Conservation (phyloP, 2,329 filamentous ascomycete genomes). For the Coleophoma cylindrospora region DNA sequence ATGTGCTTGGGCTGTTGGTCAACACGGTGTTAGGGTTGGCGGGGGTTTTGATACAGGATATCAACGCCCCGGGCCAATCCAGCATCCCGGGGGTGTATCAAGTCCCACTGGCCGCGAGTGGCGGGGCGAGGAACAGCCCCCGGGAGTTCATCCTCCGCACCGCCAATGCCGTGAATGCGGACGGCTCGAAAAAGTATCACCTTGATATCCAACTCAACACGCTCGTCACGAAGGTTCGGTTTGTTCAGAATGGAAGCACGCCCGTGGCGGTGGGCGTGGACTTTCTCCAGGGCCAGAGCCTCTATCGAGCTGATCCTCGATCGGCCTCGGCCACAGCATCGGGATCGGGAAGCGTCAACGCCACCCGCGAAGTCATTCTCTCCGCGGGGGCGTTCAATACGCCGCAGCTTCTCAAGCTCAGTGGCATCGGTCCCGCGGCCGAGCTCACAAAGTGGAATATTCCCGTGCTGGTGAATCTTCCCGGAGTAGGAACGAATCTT, state of each 20-base stretch:
- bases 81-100: not conserved
- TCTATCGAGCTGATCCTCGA: slow-evolving; percentile 38
- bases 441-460: slow-evolving; percentile 40
- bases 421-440: slow-evolving; percentile 35
- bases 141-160: not conserved
- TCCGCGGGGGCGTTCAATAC: slow-evolving; percentile 42
- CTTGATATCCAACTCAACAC: slow-evolving; percentile 5
- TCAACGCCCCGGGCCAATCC: not conserved
- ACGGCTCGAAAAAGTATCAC: not conserved
- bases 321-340: slow-evolving; percentile 20
- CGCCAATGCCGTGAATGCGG: not conserved
- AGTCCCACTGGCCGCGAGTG: not conserved
- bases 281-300: slow-evolving; percentile 32
- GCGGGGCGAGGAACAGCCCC: not conserved
- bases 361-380: slow-evolving; percentile 39
- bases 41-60: not conserved
- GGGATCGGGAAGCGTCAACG: slow-evolving; percentile 19
- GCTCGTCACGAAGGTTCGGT: slow-evolving; percentile 11
- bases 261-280: slow-evolving; percentile 35
- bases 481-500: slow-evolving; percentile 60
- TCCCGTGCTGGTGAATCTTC: slow-evolving; percentile 48
- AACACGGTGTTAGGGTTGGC: not conserved
- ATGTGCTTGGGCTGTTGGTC: not conserved
- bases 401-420: slow-evolving; percentile 42
- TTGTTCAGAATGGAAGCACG: slow-evolving; percentile 4